Conservation (phyloP, 306 rosid genomes). For the Castanea crenata region DNA sequence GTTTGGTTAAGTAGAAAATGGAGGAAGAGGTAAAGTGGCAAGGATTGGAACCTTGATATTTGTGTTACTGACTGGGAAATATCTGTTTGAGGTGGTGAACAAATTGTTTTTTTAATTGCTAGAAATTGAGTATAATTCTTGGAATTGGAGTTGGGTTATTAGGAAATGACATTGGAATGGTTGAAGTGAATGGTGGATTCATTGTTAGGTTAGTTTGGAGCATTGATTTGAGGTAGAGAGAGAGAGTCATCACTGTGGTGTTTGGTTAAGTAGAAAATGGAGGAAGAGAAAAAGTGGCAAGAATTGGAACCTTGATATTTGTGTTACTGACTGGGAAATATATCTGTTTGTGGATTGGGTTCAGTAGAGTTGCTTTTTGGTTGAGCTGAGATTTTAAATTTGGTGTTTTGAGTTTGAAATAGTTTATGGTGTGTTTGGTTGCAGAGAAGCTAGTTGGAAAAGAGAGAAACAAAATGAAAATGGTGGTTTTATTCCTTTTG, state of each 20-base stretch:
- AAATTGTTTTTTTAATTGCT: background rate
- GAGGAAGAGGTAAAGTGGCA: background rate
- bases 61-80: background rate
- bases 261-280: conserved; percentile 3
- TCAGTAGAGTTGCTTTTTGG: background rate
- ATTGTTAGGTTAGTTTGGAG: conserved; percentile 8
- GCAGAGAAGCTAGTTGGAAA: conserved; percentile 11
- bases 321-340: background rate
- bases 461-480: conserved; percentile 5
- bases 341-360: background rate
- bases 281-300: conserved; percentile 1
- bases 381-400: background rate
- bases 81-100: background rate
- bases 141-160: background rate
- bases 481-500: conserved; percentile 8
- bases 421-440: background rate
- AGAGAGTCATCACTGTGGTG: conserved; percentile 2
- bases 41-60: conserved; percentile 1
- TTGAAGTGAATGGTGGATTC: background rate
- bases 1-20: conserved; percentile 5
- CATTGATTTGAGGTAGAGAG: background rate
- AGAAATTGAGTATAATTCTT: background rate
- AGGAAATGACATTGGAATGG: background rate
- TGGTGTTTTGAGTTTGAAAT: background rate
- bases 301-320: conserved; percentile 1